A percentile compares a stretch with the other conserved stretches of the same genome.
Conservation (phyloP, 148 eudicot genomes). For the Vaccinium darrowii region DNA sequence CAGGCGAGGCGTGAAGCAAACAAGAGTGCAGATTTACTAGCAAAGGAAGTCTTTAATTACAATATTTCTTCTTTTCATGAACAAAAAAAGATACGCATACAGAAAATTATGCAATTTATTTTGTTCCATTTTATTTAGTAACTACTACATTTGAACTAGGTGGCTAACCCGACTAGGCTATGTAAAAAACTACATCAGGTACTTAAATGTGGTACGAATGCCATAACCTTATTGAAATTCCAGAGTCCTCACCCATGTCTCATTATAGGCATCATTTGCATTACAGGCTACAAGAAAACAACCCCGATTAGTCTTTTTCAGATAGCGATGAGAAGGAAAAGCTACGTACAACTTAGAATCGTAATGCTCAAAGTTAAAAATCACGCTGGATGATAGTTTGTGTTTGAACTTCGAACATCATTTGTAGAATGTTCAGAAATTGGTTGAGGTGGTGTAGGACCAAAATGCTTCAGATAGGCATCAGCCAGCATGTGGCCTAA, state of each 20-base stretch:
- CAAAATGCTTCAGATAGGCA: constrained; percentile 63
- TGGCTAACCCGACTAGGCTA: neutral
- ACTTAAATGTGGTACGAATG: neutral
- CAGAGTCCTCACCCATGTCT: neutral
- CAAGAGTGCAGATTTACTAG: too few relatives aligned
- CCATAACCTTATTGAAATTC: neutral
- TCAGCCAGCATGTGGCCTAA: constrained; percentile 68
- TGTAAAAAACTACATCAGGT: neutral
- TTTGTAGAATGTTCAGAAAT: neutral
- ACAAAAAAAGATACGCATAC: too few relatives aligned
- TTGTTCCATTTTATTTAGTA: too few relatives aligned
- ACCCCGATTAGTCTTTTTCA: neutral
- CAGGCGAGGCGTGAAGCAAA: too few relatives aligned
- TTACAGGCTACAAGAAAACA: neutral
- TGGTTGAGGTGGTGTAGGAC: neutral
- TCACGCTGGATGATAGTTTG: neutral
- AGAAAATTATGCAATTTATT: too few relatives aligned
- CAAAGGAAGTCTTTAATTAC: too few relatives aligned
- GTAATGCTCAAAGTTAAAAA: neutral
- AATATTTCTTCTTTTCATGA: too few relatives aligned
- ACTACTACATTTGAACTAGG: too few relatives aligned
- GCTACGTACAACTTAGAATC: neutral
- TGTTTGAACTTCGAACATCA: neutral
- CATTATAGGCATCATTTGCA: neutral
- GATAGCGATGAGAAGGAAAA: neutral